Conservation (phyloP, 2,329 filamentous ascomycete genomes). For the Byssochlamys sp. region DNA sequence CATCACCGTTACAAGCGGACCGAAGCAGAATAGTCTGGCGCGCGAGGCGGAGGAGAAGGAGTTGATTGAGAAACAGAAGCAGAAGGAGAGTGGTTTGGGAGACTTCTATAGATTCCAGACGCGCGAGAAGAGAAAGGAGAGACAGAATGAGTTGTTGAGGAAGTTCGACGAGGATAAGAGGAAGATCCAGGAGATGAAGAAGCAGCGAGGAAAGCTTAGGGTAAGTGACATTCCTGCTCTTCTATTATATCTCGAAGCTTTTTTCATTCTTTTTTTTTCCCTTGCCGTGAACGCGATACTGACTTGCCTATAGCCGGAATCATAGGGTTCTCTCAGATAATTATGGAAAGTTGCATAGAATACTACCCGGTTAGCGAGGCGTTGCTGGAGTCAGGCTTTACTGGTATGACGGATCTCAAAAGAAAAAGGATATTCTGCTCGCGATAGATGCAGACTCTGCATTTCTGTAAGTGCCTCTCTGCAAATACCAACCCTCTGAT, state of each 20-base stretch:
- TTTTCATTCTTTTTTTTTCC: conserved; percentile 1
- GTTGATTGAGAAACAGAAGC: conserved; percentile 49
- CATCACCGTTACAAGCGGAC: conserved; percentile 76
- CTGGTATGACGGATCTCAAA: not conserved
- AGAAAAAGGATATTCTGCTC: not conserved
- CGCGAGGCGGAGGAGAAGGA: conserved; percentile 60
- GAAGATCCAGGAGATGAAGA: conserved; percentile 62
- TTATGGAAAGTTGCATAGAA: not conserved
- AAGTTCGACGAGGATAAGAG: conserved; percentile 68
- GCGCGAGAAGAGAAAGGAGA: conserved; percentile 67
- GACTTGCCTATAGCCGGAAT: conserved; percentile 23
- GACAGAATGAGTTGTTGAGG: conserved; percentile 58
- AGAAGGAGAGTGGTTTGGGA: conserved; percentile 54
- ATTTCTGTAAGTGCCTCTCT: conserved; percentile 8
- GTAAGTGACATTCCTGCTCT: conserved; percentile 17
- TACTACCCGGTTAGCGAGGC: conserved; percentile 9
- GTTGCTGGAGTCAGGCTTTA: conserved; percentile 16
- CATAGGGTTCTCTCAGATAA: conserved; percentile 3
- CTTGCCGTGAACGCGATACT: conserved; percentile 2
- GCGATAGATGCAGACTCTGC: not conserved
- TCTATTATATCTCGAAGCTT: conserved; percentile 3
- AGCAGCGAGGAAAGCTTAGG: conserved; percentile 54
- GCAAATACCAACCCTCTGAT: not conserved
- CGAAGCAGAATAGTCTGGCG: conserved; percentile 61
- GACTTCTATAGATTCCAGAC: conserved; percentile 81